These are phyloP conservation scores for Penicillium olsonii DNA, from an alignment of 2,329 filamentous ascomycete genomes.

Conservation along the genomic window DNA sequence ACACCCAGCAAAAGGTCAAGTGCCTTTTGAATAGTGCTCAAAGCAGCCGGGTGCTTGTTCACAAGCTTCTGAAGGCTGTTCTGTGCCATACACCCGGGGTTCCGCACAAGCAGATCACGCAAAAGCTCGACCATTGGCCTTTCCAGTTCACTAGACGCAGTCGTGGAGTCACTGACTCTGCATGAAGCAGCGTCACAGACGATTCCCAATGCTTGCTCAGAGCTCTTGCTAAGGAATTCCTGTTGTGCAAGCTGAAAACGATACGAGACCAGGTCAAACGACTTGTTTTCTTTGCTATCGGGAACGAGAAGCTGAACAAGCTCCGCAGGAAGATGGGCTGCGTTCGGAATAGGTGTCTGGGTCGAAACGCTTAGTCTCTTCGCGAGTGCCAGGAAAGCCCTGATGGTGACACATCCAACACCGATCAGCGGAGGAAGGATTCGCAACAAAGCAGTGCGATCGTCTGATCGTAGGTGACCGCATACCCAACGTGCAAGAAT, in stretches of 20 bases:
- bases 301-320: conserved; percentile 35
- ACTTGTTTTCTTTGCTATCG: conserved; percentile 15
- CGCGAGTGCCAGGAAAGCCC: conserved; percentile 40
- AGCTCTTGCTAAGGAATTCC: conserved; percentile 40
- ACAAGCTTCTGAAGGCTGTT: conserved; percentile 33
- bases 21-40: conserved; percentile 31
- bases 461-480: conserved; percentile 36
- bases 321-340: conserved; percentile 30
- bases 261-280: conserved; percentile 41
- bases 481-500: conserved; percentile 47
- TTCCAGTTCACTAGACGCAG: conserved; percentile 19
- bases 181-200: conserved; percentile 34
- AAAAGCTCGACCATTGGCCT: conserved; percentile 32
- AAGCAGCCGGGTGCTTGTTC: conserved; percentile 28
- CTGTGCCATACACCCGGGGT: conserved; percentile 30
- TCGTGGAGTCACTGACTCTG: conserved; percentile 7
- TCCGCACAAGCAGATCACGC: conserved; percentile 36
- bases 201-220: conserved; percentile 35
- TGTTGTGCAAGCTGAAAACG: conserved; percentile 42
- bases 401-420: conserved; percentile 47
- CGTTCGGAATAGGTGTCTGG: conserved; percentile 27
- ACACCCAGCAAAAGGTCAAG: conserved; percentile 37
- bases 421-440: conserved; percentile 46
- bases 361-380: conserved; percentile 33
- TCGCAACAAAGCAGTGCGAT: conserved; percentile 33